These are phyloP conservation scores for Tricholoma saponaceum DNA, from an alignment of 768 basidiomycete species.

Conservation along the genomic window DNA sequence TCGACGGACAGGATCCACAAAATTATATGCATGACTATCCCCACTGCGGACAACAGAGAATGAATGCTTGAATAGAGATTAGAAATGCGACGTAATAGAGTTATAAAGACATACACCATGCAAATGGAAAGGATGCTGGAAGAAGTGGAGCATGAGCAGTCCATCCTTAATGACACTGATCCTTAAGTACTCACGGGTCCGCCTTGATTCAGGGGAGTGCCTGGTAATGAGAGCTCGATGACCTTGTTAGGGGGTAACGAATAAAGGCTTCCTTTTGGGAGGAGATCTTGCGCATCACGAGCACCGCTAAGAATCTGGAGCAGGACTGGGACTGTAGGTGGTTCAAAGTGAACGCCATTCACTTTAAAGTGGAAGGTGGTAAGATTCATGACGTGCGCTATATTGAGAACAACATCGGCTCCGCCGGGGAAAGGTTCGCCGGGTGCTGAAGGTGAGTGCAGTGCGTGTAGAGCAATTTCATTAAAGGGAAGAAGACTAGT, in stretches of 20 bases:
- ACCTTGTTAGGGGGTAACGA: constrained; percentile 38
- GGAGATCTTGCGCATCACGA: constrained; percentile 30
- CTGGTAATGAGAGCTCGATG: constrained; percentile 40
- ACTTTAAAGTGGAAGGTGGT: constrained; percentile 16
- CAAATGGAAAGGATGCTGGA: constrained; percentile 24
- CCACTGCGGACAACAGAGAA: constrained; percentile 35
- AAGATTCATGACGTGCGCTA: not conserved
- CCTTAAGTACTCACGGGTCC: not conserved
- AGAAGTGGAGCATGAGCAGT: not conserved
- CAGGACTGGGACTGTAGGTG: constrained; percentile 39
- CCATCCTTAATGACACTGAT: constrained; percentile 14
- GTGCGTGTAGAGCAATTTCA: not conserved
- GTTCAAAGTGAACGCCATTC: constrained; percentile 25
- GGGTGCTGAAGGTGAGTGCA: not conserved
- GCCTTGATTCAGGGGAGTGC: not conserved
- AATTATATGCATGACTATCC: constrained; percentile 22
- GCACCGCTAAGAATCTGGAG: constrained; percentile 44
- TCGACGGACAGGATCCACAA: constrained; percentile 15
- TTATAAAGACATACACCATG: constrained; percentile 20
- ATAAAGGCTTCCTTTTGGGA: constrained; percentile 36
- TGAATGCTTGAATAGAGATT: constrained; percentile 20
- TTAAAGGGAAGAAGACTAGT: not conserved
- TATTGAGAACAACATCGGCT: not conserved
- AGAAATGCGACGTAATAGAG: not conserved
- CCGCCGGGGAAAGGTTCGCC: constrained; percentile 24